These are phyloP conservation scores for Chiua sp. DNA, from an alignment of 1,284 basidiomycete species.

Conservation along the genomic window DNA sequence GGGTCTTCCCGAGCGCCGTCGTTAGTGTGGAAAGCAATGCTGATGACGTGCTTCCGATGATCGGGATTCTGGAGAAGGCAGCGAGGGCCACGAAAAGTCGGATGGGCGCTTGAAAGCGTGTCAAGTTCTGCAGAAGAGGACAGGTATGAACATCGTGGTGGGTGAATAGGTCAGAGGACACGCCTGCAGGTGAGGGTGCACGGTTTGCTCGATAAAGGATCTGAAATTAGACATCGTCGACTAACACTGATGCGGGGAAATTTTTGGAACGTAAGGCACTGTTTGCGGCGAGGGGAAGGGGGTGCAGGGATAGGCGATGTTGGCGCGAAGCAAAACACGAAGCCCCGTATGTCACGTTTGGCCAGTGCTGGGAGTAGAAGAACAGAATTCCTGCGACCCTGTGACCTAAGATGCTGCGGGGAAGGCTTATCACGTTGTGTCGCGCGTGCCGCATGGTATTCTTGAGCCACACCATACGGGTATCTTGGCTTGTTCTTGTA, in stretches of 20 bases:
- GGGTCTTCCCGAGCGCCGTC: conserved; percentile 9
- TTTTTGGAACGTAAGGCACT: neutral
- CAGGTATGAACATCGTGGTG: neutral
- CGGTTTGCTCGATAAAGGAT: conserved; percentile 13
- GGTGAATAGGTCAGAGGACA: neutral
- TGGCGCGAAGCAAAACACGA: conserved; percentile 1
- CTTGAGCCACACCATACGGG: neutral
- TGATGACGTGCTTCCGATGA: conserved; percentile 5
- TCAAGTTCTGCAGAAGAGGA: conserved; percentile 8
- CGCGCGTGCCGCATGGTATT: conserved; percentile 3
- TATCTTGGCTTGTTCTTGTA: neutral
- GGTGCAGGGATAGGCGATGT: neutral
- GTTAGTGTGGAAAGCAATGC: conserved; percentile 5
- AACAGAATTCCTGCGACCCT: conserved; percentile 4
- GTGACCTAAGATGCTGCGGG: neutral
- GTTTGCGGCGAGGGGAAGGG: neutral
- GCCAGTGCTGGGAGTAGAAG: neutral
- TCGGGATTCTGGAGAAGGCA: conserved; percentile 11
- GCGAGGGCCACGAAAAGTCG: conserved; percentile 12
- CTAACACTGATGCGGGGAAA: neutral
- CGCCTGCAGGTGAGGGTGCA: conserved; percentile 18
- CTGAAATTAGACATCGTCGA: conserved; percentile 14
- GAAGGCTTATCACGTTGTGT: neutral
- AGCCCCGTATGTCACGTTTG: neutral
- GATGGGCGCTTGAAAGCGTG: conserved; percentile 7